Evolutionary conservation across 148 eudicot species (phyloP), one percentile per base, ranked within the genome.

Genomic region (Rhododendron williamsianum): DNA sequence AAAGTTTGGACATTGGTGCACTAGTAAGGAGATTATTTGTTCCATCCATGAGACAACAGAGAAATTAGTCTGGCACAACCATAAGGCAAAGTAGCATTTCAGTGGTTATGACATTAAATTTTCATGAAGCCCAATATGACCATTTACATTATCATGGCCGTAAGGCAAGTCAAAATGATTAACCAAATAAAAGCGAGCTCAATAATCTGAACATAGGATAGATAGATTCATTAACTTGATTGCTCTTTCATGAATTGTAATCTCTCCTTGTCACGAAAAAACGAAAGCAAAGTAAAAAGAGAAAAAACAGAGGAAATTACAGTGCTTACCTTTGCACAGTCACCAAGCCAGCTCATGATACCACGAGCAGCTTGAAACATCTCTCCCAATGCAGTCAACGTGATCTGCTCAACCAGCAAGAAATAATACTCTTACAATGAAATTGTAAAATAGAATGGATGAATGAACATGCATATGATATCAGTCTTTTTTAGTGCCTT

Each of bases 331-430:
- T 97, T 97, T 81, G 99, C 99, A 91, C 98, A 97, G 43, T 95
- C 99, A 86, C 98, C 98, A 65, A 97, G 98, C 99, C 99, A 97
- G 90, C 87, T 90, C 99, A 95, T 95, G 85, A 97, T 97, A 89
- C 92, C 72, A 83, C 98, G 98, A 71, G 99, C 99, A 86, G 94
- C 98, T 90, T 95, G 92, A 90, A 97, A 97, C 98, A 97, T 95
- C 89, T 95, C 96, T 80, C 94, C 99, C 23, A 97, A 84, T 51
- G 99, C 99, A 87, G 93, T 92, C 85, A 97, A 88, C 9, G 99
- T 97, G 85, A 73, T 88, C 99, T 97, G 87, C 80, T 82, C 86
- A 91, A 84, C 58, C 41, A 90, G 51, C 80, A 90, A 83, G 85
- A n/a, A 43, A 83, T 2, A 27, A 65, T 15, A 35, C 3, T 52